These are phyloP conservation scores for Lolium perenne DNA, from an alignment of 176 grass and related monocot species.

Conservation along the genomic window DNA sequence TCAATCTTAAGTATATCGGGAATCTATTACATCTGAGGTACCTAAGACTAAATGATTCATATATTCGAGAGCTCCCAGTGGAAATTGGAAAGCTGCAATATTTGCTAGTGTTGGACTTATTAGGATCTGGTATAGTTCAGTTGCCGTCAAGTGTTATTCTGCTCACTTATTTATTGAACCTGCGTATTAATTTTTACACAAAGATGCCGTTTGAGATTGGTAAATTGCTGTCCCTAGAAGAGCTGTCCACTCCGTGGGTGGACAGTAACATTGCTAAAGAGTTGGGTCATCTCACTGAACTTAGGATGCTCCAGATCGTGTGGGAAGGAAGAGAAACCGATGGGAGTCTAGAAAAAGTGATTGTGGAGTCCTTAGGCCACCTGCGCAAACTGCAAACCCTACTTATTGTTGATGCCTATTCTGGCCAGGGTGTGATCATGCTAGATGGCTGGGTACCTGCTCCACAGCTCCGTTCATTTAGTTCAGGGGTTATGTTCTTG, in stretches of 20 bases:
- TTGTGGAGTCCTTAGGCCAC: not conserved
- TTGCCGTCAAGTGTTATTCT: not conserved
- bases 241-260: not conserved
- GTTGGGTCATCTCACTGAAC: not conserved
- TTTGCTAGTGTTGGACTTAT: too few species aligned
- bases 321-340: not conserved
- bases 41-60: too few species aligned
- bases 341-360: too few species aligned
- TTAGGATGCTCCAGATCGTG: not conserved
- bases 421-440: not conserved
- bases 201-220: not conserved
- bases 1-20: too few species aligned
- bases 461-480: not conserved
- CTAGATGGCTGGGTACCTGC: not conserved
- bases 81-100: too few species aligned
- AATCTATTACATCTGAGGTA: too few species aligned
- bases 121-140: not conserved
- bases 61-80: too few species aligned
- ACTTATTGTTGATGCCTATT: rapidly evolving
- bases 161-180: not conserved
- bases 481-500: rapidly evolving
- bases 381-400: not conserved
- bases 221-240: not conserved
- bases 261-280: not conserved
- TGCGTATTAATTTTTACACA: rapidly evolving